phyloP scores from a whole-genome alignment of 192 early-diverging fungal species.

The Podila verticillata region DNA sequence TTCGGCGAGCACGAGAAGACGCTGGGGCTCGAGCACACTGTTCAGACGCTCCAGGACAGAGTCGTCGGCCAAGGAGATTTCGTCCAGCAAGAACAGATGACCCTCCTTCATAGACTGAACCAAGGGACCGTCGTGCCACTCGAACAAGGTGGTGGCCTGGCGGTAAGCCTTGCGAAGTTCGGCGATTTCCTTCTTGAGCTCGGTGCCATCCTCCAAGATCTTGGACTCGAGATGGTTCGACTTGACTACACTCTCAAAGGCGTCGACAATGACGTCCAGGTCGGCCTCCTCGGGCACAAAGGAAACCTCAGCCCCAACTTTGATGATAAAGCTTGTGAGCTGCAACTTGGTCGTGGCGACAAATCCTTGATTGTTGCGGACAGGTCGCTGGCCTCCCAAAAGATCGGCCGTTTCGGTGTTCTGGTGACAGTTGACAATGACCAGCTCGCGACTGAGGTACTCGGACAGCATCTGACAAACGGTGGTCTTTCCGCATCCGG shows the following conservation, averaged over 20 bases:
- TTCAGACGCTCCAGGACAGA: conserved; percentile 97
- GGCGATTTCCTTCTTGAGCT: conserved; percentile 18
- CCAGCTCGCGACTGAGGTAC: conserved; percentile 68
- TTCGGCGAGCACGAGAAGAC: conserved; percentile 89
- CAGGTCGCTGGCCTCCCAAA: conserved; percentile 92
- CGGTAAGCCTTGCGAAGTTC: conserved; percentile 45
- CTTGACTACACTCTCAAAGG: conserved; percentile 46
- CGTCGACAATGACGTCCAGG: conserved; percentile 35
- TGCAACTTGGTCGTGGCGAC: conserved; percentile 59
- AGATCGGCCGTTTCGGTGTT: conserved; percentile 95
- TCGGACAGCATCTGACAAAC: conserved; percentile 93
- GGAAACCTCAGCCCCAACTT: conserved; percentile 15
- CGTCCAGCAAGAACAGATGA: conserved; percentile 93
- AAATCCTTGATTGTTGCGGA: conserved; percentile 74
- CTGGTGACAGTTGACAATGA: conserved; percentile 97
- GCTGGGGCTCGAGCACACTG: conserved; percentile 89
- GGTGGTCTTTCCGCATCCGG: conserved; percentile 98
- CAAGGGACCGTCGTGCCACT: conserved; percentile 97
- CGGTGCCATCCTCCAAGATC: conserved; percentile 29
- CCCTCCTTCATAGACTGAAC: conserved; percentile 90
- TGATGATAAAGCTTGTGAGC: conserved; percentile 41
- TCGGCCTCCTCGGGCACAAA: conserved; percentile 35
- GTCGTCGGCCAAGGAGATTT: conserved; percentile 98
- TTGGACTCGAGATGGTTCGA: conserved; percentile 16
- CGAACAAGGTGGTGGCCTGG: conserved; percentile 77